Conservation (phyloP, 2,329 filamentous ascomycete species). For the Pseudocercospora fijiensis region DNA sequence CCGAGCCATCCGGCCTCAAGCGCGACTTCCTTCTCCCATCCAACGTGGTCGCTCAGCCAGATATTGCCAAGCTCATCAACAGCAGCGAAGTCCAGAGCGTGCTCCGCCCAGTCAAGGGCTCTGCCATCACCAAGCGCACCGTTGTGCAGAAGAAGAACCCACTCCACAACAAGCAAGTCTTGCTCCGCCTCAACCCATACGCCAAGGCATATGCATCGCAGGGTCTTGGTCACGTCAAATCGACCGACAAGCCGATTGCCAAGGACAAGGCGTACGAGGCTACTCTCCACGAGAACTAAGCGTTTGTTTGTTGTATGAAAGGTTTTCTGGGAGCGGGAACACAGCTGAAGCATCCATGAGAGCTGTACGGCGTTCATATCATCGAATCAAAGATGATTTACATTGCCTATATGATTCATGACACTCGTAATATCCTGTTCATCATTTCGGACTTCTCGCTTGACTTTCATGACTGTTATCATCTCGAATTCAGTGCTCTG, state of each 20-base stretch:
- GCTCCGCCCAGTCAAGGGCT: constrained; percentile 86
- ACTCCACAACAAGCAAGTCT: constrained; percentile 96
- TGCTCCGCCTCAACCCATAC: constrained; percentile 98
- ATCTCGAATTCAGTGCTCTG: no score
- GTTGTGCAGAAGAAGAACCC: constrained; percentile 99
- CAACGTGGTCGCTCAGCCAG: constrained; percentile 89
- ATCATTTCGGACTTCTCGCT: no score
- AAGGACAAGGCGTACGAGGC: constrained; percentile 54
- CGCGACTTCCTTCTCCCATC: constrained; percentile 97
- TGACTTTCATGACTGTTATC: no score
- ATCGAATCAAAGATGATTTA: constrained; percentile 13
- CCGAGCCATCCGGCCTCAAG: constrained; percentile 86
- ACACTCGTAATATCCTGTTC: background rate
- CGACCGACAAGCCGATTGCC: constrained; percentile 61
- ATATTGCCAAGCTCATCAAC: constrained; percentile 98
- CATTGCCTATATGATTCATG: background rate
- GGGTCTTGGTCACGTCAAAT: constrained; percentile 71
- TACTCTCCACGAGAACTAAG: constrained; percentile 51
- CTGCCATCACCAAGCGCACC: constrained; percentile 82
- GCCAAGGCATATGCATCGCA: constrained; percentile 85
- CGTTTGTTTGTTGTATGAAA: constrained; percentile 20
- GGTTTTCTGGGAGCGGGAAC: constrained; percentile 25
- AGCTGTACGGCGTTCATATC: constrained; percentile 29
- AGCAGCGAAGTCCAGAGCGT: constrained; percentile 97
- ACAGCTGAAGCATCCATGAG: constrained; percentile 19